A percentile compares a stretch with the other conserved stretches of the same genome.
phyloP scores from a whole-genome alignment of 805 yeast species.

The Myxozyma udenii region DNA sequence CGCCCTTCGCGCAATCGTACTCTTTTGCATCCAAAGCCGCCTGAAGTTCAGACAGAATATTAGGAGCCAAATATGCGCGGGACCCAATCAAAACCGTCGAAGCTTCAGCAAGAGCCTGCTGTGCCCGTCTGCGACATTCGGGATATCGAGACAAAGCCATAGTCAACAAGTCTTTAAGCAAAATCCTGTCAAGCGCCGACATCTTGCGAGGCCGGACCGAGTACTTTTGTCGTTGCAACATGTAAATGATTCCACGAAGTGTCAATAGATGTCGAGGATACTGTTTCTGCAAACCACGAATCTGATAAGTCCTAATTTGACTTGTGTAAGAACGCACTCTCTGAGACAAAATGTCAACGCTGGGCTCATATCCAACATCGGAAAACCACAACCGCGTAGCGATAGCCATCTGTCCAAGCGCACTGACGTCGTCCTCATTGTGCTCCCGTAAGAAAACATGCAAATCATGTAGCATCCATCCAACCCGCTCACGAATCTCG shows the following conservation, averaged over 20 bases:
- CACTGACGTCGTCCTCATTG: conserved; percentile 60
- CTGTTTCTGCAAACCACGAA: conserved; percentile 62
- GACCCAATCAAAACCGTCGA: conserved; percentile 69
- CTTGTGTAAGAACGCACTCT: conserved; percentile 54
- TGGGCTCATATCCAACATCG: conserved; percentile 72
- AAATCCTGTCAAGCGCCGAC: conserved; percentile 56
- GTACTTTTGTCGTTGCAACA: conserved; percentile 66
- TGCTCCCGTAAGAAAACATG: conserved; percentile 47
- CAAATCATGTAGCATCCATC: conserved; percentile 59
- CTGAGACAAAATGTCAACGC: conserved; percentile 55
- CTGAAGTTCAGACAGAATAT: conserved; percentile 50
- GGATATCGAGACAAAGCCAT: conserved; percentile 68
- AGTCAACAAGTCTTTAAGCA: conserved; percentile 63
- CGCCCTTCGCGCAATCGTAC: conserved; percentile 58
- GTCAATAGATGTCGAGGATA: conserved; percentile 78
- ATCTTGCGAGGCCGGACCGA: conserved; percentile 73
- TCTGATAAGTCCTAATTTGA: conserved; percentile 57
- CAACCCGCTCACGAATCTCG: conserved; percentile 56
- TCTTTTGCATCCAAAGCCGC: conserved; percentile 51
- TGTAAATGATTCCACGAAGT: conserved; percentile 67
- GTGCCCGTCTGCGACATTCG: conserved; percentile 68
- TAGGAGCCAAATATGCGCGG: conserved; percentile 52
- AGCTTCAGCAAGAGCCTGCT: conserved; percentile 60
- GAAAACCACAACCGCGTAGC: conserved; percentile 73
- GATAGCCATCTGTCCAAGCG: conserved; percentile 59